Conservation (phyloP, 2,329 filamentous ascomycete species). For the Xylariaceae sp. region DNA sequence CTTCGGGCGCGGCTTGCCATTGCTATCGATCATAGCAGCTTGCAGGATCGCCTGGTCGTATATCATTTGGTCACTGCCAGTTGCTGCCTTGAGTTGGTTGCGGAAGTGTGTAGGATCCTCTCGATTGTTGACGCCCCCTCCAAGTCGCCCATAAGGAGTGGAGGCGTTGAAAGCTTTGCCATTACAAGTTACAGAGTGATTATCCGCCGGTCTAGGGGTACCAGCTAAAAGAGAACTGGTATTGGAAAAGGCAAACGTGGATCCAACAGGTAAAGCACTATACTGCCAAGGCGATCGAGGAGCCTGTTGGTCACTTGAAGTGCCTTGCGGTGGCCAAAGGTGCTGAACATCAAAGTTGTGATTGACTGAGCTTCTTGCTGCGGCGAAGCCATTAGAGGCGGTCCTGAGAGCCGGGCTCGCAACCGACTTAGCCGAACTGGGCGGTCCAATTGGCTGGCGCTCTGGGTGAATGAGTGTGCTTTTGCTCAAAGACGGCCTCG, state of each 20-base stretch:
- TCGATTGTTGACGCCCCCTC: slow-evolving; percentile 22
- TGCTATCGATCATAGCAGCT: slow-evolving; percentile 23
- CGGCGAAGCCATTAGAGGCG: neutral
- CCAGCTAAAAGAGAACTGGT: slow-evolving; percentile 51
- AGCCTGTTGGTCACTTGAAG: slow-evolving; percentile 14
- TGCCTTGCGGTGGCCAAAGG: slow-evolving; percentile 4
- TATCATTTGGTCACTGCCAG: slow-evolving; percentile 19
- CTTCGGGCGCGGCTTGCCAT: slow-evolving; percentile 23
- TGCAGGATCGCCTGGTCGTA: slow-evolving; percentile 28
- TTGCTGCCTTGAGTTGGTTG: slow-evolving; percentile 24
- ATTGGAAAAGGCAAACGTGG: slow-evolving; percentile 43
- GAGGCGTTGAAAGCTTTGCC: slow-evolving; percentile 28
- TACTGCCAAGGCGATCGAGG: slow-evolving; percentile 19
- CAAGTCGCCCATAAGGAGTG: slow-evolving; percentile 26
- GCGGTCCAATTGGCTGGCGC: slow-evolving; percentile 11
- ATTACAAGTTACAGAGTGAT: slow-evolving; percentile 25
- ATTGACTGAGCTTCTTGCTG: slow-evolving; percentile 6
- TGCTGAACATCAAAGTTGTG: slow-evolving; percentile 14
- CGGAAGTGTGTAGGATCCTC: slow-evolving; percentile 28
- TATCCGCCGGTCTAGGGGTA: slow-evolving; percentile 35
- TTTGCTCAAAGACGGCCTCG: slow-evolving; percentile 1
- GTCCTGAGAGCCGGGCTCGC: neutral
- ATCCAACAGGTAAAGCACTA: slow-evolving; percentile 20
- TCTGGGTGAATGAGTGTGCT: neutral
- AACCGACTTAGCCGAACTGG: slow-evolving; percentile 14